Evolutionary conservation across 106 monocot genomes (phyloP).

Genomic region (Allium fistulosum): DNA sequence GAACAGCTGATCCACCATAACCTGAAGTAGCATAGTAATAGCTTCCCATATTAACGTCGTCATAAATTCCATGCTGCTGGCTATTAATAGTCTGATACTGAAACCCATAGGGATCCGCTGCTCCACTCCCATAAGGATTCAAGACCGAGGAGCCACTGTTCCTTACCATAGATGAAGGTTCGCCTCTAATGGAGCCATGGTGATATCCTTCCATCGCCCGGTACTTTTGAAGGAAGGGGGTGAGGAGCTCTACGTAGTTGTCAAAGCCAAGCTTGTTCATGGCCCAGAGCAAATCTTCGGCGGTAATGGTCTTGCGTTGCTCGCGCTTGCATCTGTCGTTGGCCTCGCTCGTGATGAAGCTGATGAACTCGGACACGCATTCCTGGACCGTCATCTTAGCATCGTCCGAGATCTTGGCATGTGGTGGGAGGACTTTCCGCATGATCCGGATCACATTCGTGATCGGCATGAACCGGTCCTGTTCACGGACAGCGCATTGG

Average conservation of each 20-base stretch:
- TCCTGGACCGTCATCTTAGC: conserved; percentile 68
- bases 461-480: conserved; percentile 17
- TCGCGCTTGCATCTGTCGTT: conserved; percentile 54
- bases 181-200: too few species aligned
- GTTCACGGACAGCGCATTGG: too few species aligned
- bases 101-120: too few species aligned
- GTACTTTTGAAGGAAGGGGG: conserved; percentile 33
- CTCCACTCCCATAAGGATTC: too few species aligned
- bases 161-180: too few species aligned
- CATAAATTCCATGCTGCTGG: too few species aligned
- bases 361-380: conserved; percentile 71
- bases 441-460: conserved; percentile 68
- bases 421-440: conserved; percentile 46
- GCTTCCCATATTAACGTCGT: too few species aligned
- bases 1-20: too few species aligned
- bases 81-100: too few species aligned
- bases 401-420: conserved; percentile 66
- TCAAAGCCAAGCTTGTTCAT: conserved; percentile 60
- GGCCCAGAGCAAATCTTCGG: conserved; percentile 58
- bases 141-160: too few species aligned
- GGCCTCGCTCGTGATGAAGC: conserved; percentile 62
- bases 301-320: conserved; percentile 65
- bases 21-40: too few species aligned
- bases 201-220: conserved; percentile 47
- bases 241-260: conserved; percentile 55